Evolutionary conservation across 306 rosid species (phyloP), one percentile per base, ranked within the genome.

Genomic region (Rosa lucieae): DNA sequence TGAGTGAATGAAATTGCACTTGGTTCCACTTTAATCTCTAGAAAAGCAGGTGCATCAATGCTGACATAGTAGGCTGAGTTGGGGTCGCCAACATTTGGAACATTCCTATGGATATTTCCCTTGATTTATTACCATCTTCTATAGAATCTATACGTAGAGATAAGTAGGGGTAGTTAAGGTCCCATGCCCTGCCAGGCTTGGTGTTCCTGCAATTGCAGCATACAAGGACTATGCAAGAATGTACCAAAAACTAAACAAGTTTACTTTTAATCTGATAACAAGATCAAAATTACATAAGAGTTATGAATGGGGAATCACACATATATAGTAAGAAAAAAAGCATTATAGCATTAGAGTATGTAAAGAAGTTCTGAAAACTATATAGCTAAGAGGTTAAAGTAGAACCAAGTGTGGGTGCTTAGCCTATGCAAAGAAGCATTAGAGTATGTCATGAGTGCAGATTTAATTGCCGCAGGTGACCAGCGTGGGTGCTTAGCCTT

Each of bases 401-500:
- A 2, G 35, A 32, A 32, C 35, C 35, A 32, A 32, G 35, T 32
- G 35, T 32, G 35, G 35, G 35, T 32, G 35, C 35, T 32, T 32
- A 32, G 35, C 35, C 35, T 32, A 32, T 32, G 20, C 26, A 20
- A 55, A 8, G 20, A 0, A 61, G 13, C 11, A 14, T 10, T 17
- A 47, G 8, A 53, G 15, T 55, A 20, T 20, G 85, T 84, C 82
- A 52, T 74, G 37, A 84, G 86, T 68, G 86, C 82, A 6, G 89
- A 85, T 37, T 81, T 81, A n/a, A 88, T 84, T 8, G 86, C 85
- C 5, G 83, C 79, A 11, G 86, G 82, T 65, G 88, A 81, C 89
- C 85, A 83, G 0, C 1, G 52, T 12, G 85, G 46, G 37, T 80
- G 80, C 47, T 63, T 42, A 49, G 85, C 76, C 80, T 85, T 82